Conservation (phyloP, 805 yeast species). For the Wickerhamomyces ciferrii region DNA sequence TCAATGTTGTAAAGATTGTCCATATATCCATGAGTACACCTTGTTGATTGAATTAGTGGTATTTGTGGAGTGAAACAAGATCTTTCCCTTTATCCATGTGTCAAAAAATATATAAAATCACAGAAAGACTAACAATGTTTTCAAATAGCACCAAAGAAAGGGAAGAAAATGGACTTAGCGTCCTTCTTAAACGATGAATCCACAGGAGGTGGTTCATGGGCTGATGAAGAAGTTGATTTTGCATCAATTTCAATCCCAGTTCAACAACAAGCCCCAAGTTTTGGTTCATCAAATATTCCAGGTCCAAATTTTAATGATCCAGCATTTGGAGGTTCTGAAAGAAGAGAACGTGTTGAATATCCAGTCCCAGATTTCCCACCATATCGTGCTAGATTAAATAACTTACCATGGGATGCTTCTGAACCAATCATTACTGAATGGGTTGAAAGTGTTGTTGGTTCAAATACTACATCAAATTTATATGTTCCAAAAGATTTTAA, state of each 20-base stretch:
- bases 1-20: too few species aligned
- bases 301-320: conserved; percentile 32
- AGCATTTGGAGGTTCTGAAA: conserved; percentile 29
- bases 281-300: conserved; percentile 18
- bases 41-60: too few species aligned
- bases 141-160: conserved; percentile 53
- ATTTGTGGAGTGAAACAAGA: too few species aligned
- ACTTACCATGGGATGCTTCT: conserved; percentile 75
- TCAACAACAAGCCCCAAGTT: conserved; percentile 22
- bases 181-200: conserved; percentile 77
- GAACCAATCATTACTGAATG: conserved; percentile 62
- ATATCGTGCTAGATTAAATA: conserved; percentile 81
- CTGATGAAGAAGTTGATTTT: conserved; percentile 77
- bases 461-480: conserved; percentile 55
- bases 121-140: neutral
- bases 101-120: too few species aligned
- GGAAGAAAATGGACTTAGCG: conserved; percentile 77
- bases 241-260: conserved; percentile 53
- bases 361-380: conserved; percentile 94
- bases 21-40: too few species aligned
- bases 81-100: too few species aligned
- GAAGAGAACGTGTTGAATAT: conserved; percentile 56
- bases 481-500: conserved; percentile 64
- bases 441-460: conserved; percentile 45
- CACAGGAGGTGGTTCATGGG: conserved; percentile 77